Base-by-base conservation (phyloP, 306 rosid species). In the Ormosia semicastrata region DNA sequence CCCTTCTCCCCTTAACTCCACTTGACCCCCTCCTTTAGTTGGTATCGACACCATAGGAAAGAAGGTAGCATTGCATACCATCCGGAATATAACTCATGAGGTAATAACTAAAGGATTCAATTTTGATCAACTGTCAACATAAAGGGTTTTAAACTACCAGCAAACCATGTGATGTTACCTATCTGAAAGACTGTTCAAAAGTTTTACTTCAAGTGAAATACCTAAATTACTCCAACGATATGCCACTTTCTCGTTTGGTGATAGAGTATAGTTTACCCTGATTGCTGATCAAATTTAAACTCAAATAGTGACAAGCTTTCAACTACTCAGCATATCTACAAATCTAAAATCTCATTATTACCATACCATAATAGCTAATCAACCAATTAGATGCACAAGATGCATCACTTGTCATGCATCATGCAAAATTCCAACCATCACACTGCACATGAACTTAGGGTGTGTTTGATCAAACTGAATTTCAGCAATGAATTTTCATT, bases 371-470 rank as follows among this genome's bases (percentile, higher is more conserved):
- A 17, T 36, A 17, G 52, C 66, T 17, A 37, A 66, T 66, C 52
- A 73, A 30, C 52, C 47, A 75, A 41, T 40, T 60, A 6, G 49
- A 53, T 58, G 40, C 70, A 32, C 41, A 54, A 53, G 29, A 24
- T 14, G 58, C 43, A 39, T 63, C 34, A 17, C 65, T 65, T 41
- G 52, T 63, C 58, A 71, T 11, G 57, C 50, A 83, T 36, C 64
- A 36, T 77, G 58, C 29, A 73, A 78, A 73, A 54, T 59, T 77
- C 64, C 46, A 65, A 39, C 67, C 58, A 57, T 64, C 36, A 73
- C 36, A 66, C 5, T 44, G 46, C 67, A 44, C 30, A 75, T 46
- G 43, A 49, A 53, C 39, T 34, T 39, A 36, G 24, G 41, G 29
- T 8, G 37, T 39, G 49, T 74, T 49, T 60, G 47, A 13, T 7